These are phyloP conservation scores for Botrytis sinoallii DNA, from an alignment of 2,329 filamentous ascomycete species.

Conservation along the genomic window DNA sequence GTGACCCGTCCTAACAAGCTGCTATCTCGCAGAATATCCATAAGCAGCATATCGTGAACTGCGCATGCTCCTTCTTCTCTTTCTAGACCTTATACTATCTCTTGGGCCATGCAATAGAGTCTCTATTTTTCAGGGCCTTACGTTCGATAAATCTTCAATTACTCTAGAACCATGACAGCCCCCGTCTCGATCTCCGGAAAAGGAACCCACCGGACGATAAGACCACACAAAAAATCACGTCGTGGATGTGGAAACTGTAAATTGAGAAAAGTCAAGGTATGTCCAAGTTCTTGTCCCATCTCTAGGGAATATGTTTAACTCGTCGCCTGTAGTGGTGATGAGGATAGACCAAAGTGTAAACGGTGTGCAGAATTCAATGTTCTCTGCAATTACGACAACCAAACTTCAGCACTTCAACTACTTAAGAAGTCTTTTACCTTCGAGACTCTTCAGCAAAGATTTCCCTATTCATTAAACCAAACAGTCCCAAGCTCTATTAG, in stretches of 20 bases:
- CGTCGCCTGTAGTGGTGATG: conserved; percentile 49
- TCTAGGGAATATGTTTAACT: neutral
- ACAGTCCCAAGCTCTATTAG: neutral
- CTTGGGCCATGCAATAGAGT: neutral
- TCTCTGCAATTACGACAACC: conserved; percentile 46
- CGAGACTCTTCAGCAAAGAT: neutral
- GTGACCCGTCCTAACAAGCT: neutral
- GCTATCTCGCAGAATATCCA: neutral
- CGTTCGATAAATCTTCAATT: neutral
- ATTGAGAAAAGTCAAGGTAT: conserved; percentile 51
- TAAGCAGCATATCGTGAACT: neutral
- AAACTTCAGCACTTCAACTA: conserved; percentile 38
- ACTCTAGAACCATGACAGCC: neutral
- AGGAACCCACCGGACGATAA: conserved; percentile 21
- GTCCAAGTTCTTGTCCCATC: conserved; percentile 14
- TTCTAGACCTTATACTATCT: neutral
- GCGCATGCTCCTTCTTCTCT: neutral
- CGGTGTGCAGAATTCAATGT: conserved; percentile 49
- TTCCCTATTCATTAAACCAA: neutral
- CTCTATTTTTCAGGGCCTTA: neutral
- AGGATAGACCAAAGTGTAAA: conserved; percentile 47
- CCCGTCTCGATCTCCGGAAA: neutral
- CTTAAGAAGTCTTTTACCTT: conserved; percentile 29
- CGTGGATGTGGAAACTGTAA: conserved; percentile 57
- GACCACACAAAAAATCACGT: conserved; percentile 51